These are phyloP conservation scores for Claviceps digitariae DNA, from an alignment of 2,329 filamentous ascomycete species.

Conservation along the genomic window DNA sequence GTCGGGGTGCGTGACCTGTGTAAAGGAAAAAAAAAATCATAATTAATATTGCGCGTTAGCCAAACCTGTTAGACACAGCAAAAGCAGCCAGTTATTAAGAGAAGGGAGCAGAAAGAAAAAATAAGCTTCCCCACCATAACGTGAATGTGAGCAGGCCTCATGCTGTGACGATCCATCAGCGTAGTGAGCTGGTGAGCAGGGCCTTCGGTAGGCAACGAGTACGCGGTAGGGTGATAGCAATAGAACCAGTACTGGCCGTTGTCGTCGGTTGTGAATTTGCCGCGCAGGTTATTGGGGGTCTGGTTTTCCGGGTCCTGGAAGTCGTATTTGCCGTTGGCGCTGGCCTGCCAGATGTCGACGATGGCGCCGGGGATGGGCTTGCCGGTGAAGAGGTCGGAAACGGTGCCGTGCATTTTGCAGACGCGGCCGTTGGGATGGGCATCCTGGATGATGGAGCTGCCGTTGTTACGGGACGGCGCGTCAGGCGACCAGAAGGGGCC, in stretches of 20 bases:
- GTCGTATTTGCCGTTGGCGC: conserved; percentile 33
- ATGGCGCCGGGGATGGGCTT: conserved; percentile 54
- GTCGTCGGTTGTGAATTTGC: conserved; percentile 59
- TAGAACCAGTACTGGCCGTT: conserved; percentile 61
- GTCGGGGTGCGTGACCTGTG: conserved; percentile 36
- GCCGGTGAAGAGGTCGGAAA: conserved; percentile 51
- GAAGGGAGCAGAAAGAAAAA: no score
- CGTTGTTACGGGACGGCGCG: no score
- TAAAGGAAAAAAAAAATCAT: no score
- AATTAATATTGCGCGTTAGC: no score
- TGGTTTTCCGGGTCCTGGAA: no score
- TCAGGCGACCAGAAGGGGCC: no score
- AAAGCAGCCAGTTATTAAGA: no score
- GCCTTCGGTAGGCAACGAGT: conserved; percentile 54
- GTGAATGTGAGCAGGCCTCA: conserved; percentile 37
- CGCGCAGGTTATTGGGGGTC: conserved; percentile 45
- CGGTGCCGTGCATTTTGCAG: conserved; percentile 54
- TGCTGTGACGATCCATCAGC: conserved; percentile 34
- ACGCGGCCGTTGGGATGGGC: conserved; percentile 42
- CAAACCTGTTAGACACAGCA: no score
- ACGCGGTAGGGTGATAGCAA: conserved; percentile 61
- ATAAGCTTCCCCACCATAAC: conserved; percentile 30
- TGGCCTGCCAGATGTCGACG: conserved; percentile 69
- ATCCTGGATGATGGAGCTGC: conserved; percentile 14
- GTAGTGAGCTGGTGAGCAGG: conserved; percentile 27